Base-by-base conservation (phyloP, 192 early-diverging fungal genomes). In the Rhizophagus clarus region DNA sequence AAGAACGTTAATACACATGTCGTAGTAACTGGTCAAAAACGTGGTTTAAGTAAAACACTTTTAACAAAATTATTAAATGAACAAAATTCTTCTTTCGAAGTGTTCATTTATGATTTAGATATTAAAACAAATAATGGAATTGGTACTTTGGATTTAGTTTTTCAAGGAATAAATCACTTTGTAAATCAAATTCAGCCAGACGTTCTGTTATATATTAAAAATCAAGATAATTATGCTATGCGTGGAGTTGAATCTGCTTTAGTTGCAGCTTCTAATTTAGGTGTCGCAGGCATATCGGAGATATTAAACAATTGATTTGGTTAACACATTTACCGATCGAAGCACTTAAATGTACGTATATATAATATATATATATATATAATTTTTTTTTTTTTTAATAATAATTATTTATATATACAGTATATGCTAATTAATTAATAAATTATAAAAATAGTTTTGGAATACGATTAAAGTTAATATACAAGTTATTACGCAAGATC, bases 401-500 rank as follows among this genome's bases (percentile, higher is more conserved):
- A 26, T 61, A 15, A 31, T 11, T 68, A 6, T 6, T 34, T 74
- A 45, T 24, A 15, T 14, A n/a, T n/a, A n/a, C n/a, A n/a, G n/a
- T n/a, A n/a, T n/a, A 29, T 61, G 37, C 15, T 24, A 45, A 32
- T 45, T 70, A 20, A 17, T n/a, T n/a, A n/a, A 22, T n/a, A 7
- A 3, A 31, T 45, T 45, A 12, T 15, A 24, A 28, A 22, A 40
- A 66, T 79, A 90, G 88, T 86, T n/a, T 67, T 91, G 90, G 90
- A 86, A 91, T 60, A 82, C 82, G 2, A 80, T 86, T 2, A 76
- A 81, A 15, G 81, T 91, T 34, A 83, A 89, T 70, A 70, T 91
- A 8, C 82, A 89, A 32, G 84, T 90, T 24, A 87, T 91, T 64
- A 90, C 89, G 4, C 87, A 90, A 47, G 81, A 86, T 63, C 85